Percentiles rank a stretch among this genome's conserved stretches.
Evolutionary conservation across 148 eudicot species (phyloP).

Genomic region (Beta vulgaris): DNA sequence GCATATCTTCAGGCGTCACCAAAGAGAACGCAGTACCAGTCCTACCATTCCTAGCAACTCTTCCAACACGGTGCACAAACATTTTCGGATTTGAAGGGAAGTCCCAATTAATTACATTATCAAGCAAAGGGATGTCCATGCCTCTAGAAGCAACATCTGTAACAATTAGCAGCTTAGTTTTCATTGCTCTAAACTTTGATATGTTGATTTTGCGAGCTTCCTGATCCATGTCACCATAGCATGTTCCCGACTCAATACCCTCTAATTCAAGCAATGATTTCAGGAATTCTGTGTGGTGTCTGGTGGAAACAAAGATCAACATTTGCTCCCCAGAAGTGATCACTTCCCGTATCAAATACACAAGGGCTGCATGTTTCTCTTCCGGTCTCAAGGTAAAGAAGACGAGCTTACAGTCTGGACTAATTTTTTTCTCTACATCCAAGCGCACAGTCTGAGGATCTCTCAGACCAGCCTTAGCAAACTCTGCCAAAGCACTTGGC

Average conservation of each 20-base stretch:
- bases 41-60: conserved; percentile 95
- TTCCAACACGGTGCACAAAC: conserved; percentile 93
- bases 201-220: conserved; percentile 82
- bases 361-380: conserved; percentile 78
- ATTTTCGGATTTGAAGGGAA: conserved; percentile 87
- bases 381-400: conserved; percentile 86
- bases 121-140: conserved; percentile 94
- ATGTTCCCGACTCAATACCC: conserved; percentile 75
- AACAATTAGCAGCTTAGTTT: conserved; percentile 82
- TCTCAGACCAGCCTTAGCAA: conserved; percentile 96
- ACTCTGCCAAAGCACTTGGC: conserved; percentile 87
- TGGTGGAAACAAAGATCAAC: conserved; percentile 83
- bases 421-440: conserved; percentile 80
- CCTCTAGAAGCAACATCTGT: conserved; percentile 98
- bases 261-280: conserved; percentile 52
- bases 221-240: conserved; percentile 94
- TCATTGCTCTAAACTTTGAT: conserved; percentile 70
- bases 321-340: conserved; percentile 66
- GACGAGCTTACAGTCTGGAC: conserved; percentile 69
- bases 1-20: conserved; percentile 74
- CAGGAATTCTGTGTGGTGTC: conserved; percentile 81
- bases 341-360: conserved; percentile 76
- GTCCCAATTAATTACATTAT: conserved; percentile 89
- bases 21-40: conserved; percentile 91
- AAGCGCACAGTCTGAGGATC: conserved; percentile 85